phyloP scores from a whole-genome alignment of 2,329 filamentous ascomycete genomes.

The Aspergillus transmontanensis region DNA sequence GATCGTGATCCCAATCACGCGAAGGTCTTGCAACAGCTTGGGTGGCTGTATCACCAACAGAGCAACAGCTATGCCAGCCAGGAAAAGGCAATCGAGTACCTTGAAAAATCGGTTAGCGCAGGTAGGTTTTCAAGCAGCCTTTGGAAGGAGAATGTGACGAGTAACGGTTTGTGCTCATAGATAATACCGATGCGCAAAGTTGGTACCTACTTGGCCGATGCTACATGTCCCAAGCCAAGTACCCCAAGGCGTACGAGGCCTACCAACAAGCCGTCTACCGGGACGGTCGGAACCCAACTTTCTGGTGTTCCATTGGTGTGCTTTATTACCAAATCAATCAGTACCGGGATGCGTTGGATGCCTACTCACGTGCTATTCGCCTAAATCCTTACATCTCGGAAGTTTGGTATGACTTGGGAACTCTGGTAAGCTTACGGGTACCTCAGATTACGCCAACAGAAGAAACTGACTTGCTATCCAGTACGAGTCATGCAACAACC shows the following conservation, averaged over 20 bases:
- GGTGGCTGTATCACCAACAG: constrained; percentile 97
- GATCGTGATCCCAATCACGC: constrained; percentile 95
- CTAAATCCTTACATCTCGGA: constrained; percentile 98
- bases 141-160: constrained; percentile 1
- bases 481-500: constrained; percentile 99
- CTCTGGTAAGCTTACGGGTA: constrained; percentile 67
- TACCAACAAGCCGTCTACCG: constrained; percentile 99
- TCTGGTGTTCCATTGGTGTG: constrained; percentile 99
- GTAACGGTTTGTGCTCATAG: constrained; percentile 48
- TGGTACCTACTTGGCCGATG: constrained; percentile 97
- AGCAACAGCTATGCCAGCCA: constrained; percentile 89
- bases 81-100: constrained; percentile 92
- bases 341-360: constrained; percentile 95
- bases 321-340: constrained; percentile 99
- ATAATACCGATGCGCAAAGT: constrained; percentile 93
- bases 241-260: constrained; percentile 96
- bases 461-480: constrained; percentile 38
- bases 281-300: constrained; percentile 95
- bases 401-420: constrained; percentile 98
- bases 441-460: not conserved
- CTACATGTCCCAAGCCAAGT: constrained; percentile 99
- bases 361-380: constrained; percentile 93
- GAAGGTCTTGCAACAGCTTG: constrained; percentile 96
- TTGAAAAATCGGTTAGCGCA: constrained; percentile 93
- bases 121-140: constrained; percentile 59